Evolutionary conservation across 2,329 filamentous ascomycete genomes (phyloP).

Genomic region (Metarhizium album): DNA sequence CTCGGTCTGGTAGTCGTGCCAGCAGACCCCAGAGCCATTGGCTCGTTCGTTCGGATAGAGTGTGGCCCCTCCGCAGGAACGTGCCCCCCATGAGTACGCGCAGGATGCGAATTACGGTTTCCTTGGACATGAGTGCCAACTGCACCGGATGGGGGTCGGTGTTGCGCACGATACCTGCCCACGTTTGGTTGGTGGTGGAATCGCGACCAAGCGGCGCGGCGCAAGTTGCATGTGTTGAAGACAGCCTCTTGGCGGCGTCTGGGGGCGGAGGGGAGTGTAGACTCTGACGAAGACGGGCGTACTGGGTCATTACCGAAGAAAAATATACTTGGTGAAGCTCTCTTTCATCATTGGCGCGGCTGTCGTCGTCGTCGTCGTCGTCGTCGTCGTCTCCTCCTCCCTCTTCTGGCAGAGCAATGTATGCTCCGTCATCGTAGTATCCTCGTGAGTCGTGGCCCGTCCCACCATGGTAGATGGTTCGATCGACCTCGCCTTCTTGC

Average conservation of each 20-base stretch:
- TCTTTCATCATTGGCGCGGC: conserved; percentile 19
- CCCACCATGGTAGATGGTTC: conserved; percentile 35
- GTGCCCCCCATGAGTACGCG: conserved; percentile 54
- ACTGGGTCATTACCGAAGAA: conserved; percentile 52
- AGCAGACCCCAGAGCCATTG: conserved; percentile 81
- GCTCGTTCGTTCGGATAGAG: conserved; percentile 56
- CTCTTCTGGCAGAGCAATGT: conserved; percentile 50
- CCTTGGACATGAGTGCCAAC: conserved; percentile 54
- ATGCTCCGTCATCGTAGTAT: conserved; percentile 70
- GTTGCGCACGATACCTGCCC: conserved; percentile 40
- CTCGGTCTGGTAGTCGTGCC: conserved; percentile 61
- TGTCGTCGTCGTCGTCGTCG: conserved; percentile 15
- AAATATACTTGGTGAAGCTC: conserved; percentile 57
- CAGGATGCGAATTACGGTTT: conserved; percentile 55
- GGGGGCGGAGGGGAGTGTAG: conserved; percentile 47
- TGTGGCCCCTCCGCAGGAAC: conserved; percentile 48
- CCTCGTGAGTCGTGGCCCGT: conserved; percentile 48
- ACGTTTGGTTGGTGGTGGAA: conserved; percentile 37
- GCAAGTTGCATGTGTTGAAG: conserved; percentile 40
- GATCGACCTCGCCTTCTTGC: conserved; percentile 18
- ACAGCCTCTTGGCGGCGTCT: conserved; percentile 41
- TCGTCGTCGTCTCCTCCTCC: too few relatives aligned
- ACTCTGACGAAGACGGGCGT: conserved; percentile 49
- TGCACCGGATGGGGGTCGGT: conserved; percentile 49
- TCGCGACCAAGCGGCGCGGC: conserved; percentile 42